Evolutionary conservation across 257 asterid genomes (phyloP).

Genomic region (Orobanche coerulescens): DNA sequence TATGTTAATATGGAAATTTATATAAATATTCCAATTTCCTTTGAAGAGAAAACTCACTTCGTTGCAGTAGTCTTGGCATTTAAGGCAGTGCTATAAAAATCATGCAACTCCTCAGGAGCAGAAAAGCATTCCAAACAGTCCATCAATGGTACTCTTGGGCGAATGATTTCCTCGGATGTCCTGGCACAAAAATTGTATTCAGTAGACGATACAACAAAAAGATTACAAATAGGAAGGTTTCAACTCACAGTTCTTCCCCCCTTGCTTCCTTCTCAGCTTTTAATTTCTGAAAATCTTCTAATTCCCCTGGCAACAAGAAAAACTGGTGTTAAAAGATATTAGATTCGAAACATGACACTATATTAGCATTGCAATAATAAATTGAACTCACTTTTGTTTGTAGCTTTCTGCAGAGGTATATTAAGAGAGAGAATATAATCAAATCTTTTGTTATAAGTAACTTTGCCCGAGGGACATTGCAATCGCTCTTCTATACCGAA

Average conservation of each 20-base stretch:
- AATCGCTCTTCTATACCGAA: conserved; percentile 94
- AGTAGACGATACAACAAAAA: conserved; percentile 17
- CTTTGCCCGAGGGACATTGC: conserved; percentile 85
- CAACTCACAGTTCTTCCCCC: conserved; percentile 79
- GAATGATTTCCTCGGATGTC: conserved; percentile 69
- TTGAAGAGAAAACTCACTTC: conserved; percentile 44
- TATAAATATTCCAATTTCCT: background rate
- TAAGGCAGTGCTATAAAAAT: conserved; percentile 78
- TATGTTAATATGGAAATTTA: background rate
- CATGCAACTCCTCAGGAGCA: conserved; percentile 84
- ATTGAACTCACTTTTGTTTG: conserved; percentile 67
- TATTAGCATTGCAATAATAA: conserved; percentile 12
- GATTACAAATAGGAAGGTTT: conserved; percentile 13
- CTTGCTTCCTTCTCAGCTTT: conserved; percentile 66
- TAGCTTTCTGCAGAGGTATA: conserved; percentile 85
- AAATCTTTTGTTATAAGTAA: conserved; percentile 70
- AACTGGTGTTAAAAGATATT: conserved; percentile 2
- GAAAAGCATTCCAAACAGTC: conserved; percentile 83
- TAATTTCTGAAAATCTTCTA: conserved; percentile 59
- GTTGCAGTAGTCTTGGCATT: conserved; percentile 75
- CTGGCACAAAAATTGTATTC: conserved; percentile 34
- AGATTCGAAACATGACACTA: conserved; percentile 5
- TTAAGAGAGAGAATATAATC: conserved; percentile 77
- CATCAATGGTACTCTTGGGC: conserved; percentile 83
- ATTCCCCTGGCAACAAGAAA: conserved; percentile 46